Conservation (phyloP, 2,329 filamentous ascomycete species). For the Xylaria sp. region DNA sequence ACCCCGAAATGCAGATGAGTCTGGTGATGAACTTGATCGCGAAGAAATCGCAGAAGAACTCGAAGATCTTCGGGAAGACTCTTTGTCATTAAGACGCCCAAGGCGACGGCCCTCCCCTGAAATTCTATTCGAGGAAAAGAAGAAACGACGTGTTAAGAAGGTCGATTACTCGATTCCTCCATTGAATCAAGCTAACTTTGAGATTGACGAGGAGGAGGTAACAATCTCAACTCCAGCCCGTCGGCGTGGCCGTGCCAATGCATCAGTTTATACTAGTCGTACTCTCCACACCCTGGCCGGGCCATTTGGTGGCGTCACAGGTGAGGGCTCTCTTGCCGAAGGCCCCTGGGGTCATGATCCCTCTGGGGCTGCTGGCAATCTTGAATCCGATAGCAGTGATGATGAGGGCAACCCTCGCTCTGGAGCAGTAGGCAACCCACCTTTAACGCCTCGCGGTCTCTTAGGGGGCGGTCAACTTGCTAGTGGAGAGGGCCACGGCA, state of each 20-base stretch:
- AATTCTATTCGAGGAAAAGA: slow-evolving; percentile 63
- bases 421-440: slow-evolving; percentile 62
- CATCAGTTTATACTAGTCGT: slow-evolving; percentile 71
- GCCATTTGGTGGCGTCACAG: slow-evolving; percentile 87
- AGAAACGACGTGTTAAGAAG: slow-evolving; percentile 62
- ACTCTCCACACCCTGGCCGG: slow-evolving; percentile 88
- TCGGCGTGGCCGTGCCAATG: slow-evolving; percentile 67
- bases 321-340: slow-evolving; percentile 71
- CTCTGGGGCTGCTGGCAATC: slow-evolving; percentile 66
- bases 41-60: slow-evolving; percentile 71
- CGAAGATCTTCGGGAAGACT: slow-evolving; percentile 63
- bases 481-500: slow-evolving; percentile 47
- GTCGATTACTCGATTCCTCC: slow-evolving; percentile 89
- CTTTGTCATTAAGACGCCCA: slow-evolving; percentile 57
- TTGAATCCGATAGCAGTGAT: slow-evolving; percentile 95
- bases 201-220: slow-evolving; percentile 78
- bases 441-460: slow-evolving; percentile 53
- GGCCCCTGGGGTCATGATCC: slow-evolving; percentile 75
- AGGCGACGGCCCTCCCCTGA: slow-evolving; percentile 56
- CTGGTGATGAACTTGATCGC: slow-evolving; percentile 64
- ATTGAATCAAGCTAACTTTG: slow-evolving; percentile 70
- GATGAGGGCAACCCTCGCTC: slow-evolving; percentile 79
- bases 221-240: slow-evolving; percentile 72
- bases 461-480: slow-evolving; percentile 49
- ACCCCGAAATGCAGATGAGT: slow-evolving; percentile 57